Evolutionary conservation across 2,329 filamentous ascomycete genomes (phyloP), one percentile per base, ranked within the genome.

Genomic region (Passalora sequoiae): DNA sequence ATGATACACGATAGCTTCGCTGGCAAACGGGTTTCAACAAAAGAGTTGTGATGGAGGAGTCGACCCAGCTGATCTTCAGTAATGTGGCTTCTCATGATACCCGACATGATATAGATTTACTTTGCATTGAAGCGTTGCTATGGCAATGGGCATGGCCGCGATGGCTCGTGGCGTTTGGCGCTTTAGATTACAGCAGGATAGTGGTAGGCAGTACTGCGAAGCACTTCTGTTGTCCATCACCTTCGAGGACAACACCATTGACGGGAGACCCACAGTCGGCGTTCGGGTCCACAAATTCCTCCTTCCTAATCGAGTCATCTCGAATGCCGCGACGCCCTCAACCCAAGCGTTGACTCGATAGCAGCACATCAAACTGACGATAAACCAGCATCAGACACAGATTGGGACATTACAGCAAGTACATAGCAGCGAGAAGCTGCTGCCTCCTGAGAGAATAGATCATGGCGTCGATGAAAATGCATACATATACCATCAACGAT

Each of bases 111-210:
- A 44, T 13, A 32, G 17, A 25, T 27, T 36, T 44, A n/a, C 17
- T 24, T 27, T 36, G 21, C 28, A 21, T 42, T 27, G 24, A 27
- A 27, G 24, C 24, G 24, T 30, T 44, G 4, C 38, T 32, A 44
- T 38, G 38, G 24, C 24, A 40, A 32, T 22, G 16, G 27, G 33
- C 38, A 45, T 45, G 32, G 42, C 31, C 42, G 35, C 22, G 22
- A 25, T 38, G 37, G 37, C 41, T 40, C 38, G 28, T 20, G 45
- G 45, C 36, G 45, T 49, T 40, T 27, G 46, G 46, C 42, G 42
- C 39, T 31, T n/a, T 30, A 40, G 24, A 38, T 6, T 37, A 40
- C 21, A 38, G 36, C 27, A 30, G 38, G 38, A 31, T 40, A 40
- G 38, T 29, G 16, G 16, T 30, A 40, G 27, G 15, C 28, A 40